Evolutionary conservation across 805 yeast genomes (phyloP), one percentile per base, ranked within the genome.

Genomic region (Myxozyma neotropica): DNA sequence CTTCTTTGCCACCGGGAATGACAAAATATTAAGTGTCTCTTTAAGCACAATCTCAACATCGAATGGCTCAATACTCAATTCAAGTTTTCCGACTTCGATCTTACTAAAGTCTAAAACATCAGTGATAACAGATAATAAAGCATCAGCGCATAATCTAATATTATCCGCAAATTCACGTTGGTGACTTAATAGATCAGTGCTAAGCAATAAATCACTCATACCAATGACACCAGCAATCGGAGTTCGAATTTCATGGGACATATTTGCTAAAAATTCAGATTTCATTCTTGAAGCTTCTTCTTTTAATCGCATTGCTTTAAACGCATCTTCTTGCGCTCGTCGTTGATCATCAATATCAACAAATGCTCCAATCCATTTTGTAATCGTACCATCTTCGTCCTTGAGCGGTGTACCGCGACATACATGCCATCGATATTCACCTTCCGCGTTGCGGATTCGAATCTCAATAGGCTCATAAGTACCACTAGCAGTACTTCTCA

Each of bases 241-340:
- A 1, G 85, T 81, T 51, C 85, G 71, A 50, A 81, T 81, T 63
- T 81, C 85, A 65, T 81, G 85, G 1, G 84, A 81, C 85, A 81
- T 81, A 61, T 81, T 81, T 6, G 79, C 79, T 58, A 81, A 67
- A 67, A 81, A 81, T 53, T 81, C 80, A 3, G 84, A 81, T 70
- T 80, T 81, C 66, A 63, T 58, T 38, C 58, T 40, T 17, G 67
- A 63, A 21, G 66, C 66, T 40, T 61, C 66, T 35, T 63, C 66
- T 38, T 63, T 61, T 24, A 59, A 21, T 21, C 59, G 31, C 61
- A 65, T 58, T 17, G 67, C 63, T 29, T 58, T 55, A 21, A 60
- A 21, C 19, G 68, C 68, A 21, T 65, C 61, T 23, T 65, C 67
- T 24, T 61, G 55, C 5, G 68, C 63, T n/a, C 54, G 60, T n/a